A percentile compares a stretch with the other conserved stretches of the same genome.
phyloP scores from a whole-genome alignment of 176 grass and related monocot species.

The Neostapfia colusana region DNA sequence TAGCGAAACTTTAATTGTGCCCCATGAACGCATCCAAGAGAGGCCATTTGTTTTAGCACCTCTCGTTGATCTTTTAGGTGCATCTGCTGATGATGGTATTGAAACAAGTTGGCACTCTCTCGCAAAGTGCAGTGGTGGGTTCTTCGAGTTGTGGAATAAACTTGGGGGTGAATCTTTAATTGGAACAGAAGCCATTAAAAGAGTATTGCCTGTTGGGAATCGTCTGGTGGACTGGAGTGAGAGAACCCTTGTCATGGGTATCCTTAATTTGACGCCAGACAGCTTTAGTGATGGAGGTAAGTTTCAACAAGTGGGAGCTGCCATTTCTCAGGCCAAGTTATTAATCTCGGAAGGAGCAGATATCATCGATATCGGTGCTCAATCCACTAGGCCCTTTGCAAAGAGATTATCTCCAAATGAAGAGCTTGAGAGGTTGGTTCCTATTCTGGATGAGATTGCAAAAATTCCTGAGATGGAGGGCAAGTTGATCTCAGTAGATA shows the following conservation, averaged over 20 bases:
- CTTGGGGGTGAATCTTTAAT: conserved; percentile 79
- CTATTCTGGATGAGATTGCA: conserved; percentile 56
- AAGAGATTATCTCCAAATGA: conserved; percentile 57
- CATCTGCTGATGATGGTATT: conserved; percentile 42
- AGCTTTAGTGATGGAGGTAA: conserved; percentile 96
- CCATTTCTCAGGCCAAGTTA: conserved; percentile 56
- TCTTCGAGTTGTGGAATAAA: conserved; percentile 72
- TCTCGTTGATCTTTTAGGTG: conserved; percentile 76
- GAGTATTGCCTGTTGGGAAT: conserved; percentile 61
- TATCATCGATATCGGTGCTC: conserved; percentile 92
- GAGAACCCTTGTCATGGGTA: conserved; percentile 76
- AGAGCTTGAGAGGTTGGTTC: conserved; percentile 82
- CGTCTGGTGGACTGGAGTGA: conserved; percentile 63
- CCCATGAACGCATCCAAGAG: conserved; percentile 84
- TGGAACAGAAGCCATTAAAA: conserved; percentile 66
- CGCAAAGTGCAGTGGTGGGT: conserved; percentile 45
- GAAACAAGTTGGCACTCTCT: conserved; percentile 77
- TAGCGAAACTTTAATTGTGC: conserved; percentile 60
- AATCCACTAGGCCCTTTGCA: conserved; percentile 84
- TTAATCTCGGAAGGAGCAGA: conserved; percentile 83
- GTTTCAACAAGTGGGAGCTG: conserved; percentile 56
- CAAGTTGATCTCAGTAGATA: conserved; percentile 71
- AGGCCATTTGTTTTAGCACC: conserved; percentile 89
- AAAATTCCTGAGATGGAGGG: conserved; percentile 75
- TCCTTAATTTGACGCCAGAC: conserved; percentile 86